Evolutionary conservation across 345 rosid genomes (phyloP), one percentile per base, ranked within the genome.

Genomic region (Aquilaria malaccensis): DNA sequence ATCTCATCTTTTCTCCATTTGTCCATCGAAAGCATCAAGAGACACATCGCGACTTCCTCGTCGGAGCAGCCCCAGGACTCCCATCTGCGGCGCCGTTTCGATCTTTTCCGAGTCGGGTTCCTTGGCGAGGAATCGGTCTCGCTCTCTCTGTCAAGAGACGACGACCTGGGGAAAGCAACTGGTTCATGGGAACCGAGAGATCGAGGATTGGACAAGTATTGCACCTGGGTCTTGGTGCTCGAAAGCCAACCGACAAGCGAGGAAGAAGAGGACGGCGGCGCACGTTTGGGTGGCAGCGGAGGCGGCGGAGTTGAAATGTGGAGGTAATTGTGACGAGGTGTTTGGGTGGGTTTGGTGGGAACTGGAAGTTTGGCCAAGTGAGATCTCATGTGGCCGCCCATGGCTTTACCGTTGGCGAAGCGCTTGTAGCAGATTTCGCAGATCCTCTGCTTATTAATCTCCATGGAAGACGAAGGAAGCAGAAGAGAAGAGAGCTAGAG

Each of bases 341-440:
- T 2, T 37, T 37, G 15, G 56, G 37, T 50, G 49, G 72, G 66
- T 57, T 72, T 78, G 1, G 75, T 54, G 58, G 83, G 71, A 30
- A 83, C 52, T 6, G 81, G 85, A n/a, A 72, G 75, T 61, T 74
- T 81, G 3, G 73, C 78, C 0, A 74, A 15, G 68, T 84, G 87
- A 71, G 87, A 81, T 78, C 83, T 82, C 87, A 81, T 80, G 69
- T 81, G 90, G 29, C 87, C 90, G 14, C 90, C 90, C 85, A 84
- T 74, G 71, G 90, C 90, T 71, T 82, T 84, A 41, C 90, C 85
- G 59, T 72, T 81, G 13, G 81, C 73, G 50, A 84, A 81, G 33
- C 74, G 64, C 53, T 73, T 69, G 76, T 55, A 67, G 58, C 90
- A 84, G 85, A 81, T 84, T 77, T 62, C 76, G 71, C 90, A 84